phyloP scores from a whole-genome alignment of 2,329 filamentous ascomycete genomes.

The Exophiala bonariae region DNA sequence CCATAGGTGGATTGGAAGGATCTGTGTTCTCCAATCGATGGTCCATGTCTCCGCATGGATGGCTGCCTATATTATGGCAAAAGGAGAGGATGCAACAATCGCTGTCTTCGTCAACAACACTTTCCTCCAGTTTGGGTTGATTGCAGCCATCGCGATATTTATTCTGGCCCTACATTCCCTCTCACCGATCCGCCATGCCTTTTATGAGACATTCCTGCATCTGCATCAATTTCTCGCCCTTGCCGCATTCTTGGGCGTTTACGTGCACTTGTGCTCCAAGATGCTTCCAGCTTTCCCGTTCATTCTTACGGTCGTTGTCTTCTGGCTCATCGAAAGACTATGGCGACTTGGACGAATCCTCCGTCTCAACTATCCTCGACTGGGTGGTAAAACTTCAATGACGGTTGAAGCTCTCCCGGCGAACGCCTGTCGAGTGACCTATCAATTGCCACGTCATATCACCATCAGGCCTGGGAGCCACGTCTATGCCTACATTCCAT shows the following conservation, averaged over 20 bases:
- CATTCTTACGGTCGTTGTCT: conserved; percentile 35
- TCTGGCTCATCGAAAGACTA: conserved; percentile 46
- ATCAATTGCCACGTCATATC: conserved; percentile 57
- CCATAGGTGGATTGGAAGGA: conserved; percentile 79
- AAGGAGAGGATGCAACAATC: conserved; percentile 54
- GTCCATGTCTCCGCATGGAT: conserved; percentile 76
- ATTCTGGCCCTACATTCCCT: conserved; percentile 45
- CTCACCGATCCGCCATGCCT: conserved; percentile 45
- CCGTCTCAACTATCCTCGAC: conserved; percentile 53
- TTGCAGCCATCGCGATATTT: conserved; percentile 44
- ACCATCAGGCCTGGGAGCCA: conserved; percentile 57
- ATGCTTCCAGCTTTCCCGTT: conserved; percentile 43
- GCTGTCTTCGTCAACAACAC: conserved; percentile 35
- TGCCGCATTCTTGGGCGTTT: conserved; percentile 44
- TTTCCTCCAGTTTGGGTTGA: conserved; percentile 46
- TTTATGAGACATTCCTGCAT: conserved; percentile 50
- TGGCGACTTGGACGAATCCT: conserved; percentile 50
- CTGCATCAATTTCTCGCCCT: conserved; percentile 47
- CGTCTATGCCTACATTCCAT: conserved; percentile 61
- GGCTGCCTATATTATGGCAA: conserved; percentile 68
- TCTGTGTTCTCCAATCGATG: conserved; percentile 69
- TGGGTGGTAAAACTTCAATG: conserved; percentile 50
- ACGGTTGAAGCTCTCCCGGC: conserved; percentile 60
- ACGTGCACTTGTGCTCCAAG: conserved; percentile 44
- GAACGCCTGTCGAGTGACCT: conserved; percentile 62